Evolutionary conservation across 129 eudicot species (phyloP).

Genomic region (Kitagawia praeruptora): DNA sequence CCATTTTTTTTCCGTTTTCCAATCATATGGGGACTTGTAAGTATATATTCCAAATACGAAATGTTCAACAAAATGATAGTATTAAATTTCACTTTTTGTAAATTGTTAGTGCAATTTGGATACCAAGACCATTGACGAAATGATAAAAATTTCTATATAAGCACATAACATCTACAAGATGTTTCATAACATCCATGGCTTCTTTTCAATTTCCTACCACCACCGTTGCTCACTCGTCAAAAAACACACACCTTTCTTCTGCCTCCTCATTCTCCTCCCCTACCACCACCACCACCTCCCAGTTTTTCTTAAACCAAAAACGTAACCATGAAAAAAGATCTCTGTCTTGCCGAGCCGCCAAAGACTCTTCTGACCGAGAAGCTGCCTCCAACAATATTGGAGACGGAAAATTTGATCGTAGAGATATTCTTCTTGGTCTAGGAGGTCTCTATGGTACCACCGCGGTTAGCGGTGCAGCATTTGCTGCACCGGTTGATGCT

Average conservation of each 20-base stretch:
- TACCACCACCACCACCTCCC: neutral
- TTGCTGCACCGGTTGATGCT: conserved; percentile 33
- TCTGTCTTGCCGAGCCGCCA: conserved; percentile 9
- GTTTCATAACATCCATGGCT: neutral
- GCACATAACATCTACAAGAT: neutral
- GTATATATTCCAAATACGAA: too few species aligned
- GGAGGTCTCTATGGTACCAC: conserved; percentile 33
- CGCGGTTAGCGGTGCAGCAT: neutral
- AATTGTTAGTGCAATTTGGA: too few species aligned
- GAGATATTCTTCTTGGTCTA: conserved; percentile 32
- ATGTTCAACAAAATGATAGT: too few species aligned
- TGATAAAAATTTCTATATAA: neutral
- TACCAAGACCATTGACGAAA: neutral
- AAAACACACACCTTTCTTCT: neutral
- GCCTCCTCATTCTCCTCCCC: neutral
- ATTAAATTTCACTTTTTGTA: too few species aligned
- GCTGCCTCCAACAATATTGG: neutral
- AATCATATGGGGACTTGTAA: too few species aligned
- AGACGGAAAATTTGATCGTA: conserved; percentile 18
- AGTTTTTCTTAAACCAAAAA: conserved; percentile 3
- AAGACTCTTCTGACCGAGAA: conserved; percentile 7
- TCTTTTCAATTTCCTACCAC: neutral
- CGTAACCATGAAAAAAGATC: neutral
- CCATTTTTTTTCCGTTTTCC: too few species aligned
- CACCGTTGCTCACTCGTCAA: neutral